A percentile compares a stretch with the other conserved stretches of the same genome.
Evolutionary conservation across 2,329 filamentous ascomycete species (phyloP).

Genomic region (Trichoderma sp.): DNA sequence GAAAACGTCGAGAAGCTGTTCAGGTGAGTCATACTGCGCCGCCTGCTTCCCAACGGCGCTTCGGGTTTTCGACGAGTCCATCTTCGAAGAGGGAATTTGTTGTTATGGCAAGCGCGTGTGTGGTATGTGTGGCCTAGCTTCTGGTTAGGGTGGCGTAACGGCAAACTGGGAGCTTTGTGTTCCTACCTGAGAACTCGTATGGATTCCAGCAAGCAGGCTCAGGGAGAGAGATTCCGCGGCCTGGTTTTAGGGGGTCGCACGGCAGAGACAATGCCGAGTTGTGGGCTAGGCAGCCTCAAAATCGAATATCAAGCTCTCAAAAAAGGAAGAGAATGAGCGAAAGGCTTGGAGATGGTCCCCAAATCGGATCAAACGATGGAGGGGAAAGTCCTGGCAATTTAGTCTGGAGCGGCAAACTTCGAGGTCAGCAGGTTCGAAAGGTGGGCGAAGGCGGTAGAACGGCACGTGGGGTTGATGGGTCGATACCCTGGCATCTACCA

Average conservation of each 20-base stretch:
- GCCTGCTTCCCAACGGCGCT: constrained; percentile 32
- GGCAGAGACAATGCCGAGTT: neutral
- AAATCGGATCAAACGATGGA: constrained; percentile 5
- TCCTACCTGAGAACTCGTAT: constrained; percentile 1
- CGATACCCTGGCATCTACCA: constrained; percentile 13
- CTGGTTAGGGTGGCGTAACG: constrained; percentile 7
- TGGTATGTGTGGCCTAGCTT: neutral
- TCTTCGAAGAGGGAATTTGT: neutral
- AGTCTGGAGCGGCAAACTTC: constrained; percentile 12
- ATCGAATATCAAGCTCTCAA: neutral
- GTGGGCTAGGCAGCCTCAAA: neutral
- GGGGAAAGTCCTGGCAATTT: constrained; percentile 9
- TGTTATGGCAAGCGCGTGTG: neutral
- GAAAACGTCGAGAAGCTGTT: constrained; percentile 81
- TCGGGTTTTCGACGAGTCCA: constrained; percentile 22
- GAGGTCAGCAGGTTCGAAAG: constrained; percentile 18
- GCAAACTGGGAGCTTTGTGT: constrained; percentile 13
- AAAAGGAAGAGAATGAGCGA: neutral
- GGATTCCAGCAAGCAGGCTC: neutral
- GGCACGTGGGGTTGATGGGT: constrained; percentile 19
- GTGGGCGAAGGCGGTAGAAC: constrained; percentile 21
- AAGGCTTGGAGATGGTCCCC: neutral
- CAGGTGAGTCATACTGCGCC: constrained; percentile 44
- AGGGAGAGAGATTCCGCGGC: neutral
- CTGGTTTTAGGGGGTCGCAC: constrained; percentile 6